Evolutionary conservation across 1,284 basidiomycete genomes (phyloP).

Genomic region (Mycena sp.): DNA sequence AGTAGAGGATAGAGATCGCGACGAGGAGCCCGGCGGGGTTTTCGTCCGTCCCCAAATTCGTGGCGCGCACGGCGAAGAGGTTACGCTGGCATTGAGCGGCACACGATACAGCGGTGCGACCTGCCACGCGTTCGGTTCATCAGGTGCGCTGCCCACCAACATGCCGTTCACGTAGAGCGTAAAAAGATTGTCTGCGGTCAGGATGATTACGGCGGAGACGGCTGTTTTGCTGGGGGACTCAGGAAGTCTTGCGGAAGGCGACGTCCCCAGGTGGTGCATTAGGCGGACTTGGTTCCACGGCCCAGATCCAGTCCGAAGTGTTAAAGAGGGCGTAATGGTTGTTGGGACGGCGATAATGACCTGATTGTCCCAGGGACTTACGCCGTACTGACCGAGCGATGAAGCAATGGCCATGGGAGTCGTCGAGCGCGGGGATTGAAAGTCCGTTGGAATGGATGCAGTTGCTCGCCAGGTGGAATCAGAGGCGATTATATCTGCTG

Average conservation of each 20-base stretch:
- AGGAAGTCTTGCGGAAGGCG: constrained; percentile 1
- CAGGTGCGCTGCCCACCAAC: constrained; percentile 8
- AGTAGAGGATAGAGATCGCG: constrained; percentile 20
- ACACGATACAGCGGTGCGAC: not conserved
- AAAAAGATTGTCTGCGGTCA: constrained; percentile 10
- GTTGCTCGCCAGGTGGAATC: constrained; percentile 16
- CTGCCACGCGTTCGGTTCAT: constrained; percentile 5
- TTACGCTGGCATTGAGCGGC: not conserved
- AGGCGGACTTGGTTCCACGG: not conserved
- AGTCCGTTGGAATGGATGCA: constrained; percentile 17
- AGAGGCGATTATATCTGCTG: not conserved
- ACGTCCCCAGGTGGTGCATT: not conserved
- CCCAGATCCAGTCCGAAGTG: constrained; percentile 5
- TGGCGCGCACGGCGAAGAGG: constrained; percentile 19
- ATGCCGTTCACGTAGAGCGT: constrained; percentile 15
- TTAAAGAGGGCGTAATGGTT: not conserved
- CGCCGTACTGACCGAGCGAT: constrained; percentile 19
- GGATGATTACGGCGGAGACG: not conserved
- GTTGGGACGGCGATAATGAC: constrained; percentile 7
- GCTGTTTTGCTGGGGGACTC: not conserved
- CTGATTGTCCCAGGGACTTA: constrained; percentile 15
- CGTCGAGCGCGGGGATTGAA: constrained; percentile 16
- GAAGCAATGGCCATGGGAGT: constrained; percentile 8
- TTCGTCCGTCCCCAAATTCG: not conserved
- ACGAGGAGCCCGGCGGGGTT: constrained; percentile 26